Conservation (phyloP, 495 filamentous ascomycete genomes). For the Xylaria curta region DNA sequence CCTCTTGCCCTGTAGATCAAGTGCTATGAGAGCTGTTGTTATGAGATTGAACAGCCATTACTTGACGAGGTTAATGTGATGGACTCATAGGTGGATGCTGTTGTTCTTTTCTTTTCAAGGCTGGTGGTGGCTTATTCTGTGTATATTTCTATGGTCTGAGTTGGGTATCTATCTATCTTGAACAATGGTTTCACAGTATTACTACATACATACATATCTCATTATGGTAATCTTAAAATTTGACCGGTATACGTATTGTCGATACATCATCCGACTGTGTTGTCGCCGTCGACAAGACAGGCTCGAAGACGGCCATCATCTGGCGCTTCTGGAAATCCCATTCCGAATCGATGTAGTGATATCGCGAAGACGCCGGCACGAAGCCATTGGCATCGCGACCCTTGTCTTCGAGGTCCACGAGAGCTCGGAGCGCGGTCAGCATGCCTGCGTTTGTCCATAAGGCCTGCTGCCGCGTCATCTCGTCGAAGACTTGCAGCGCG, state of each 20-base stretch:
- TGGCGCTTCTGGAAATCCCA: conserved; percentile 32
- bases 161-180: background rate
- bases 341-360: conserved; percentile 30
- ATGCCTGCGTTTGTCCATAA: conserved; percentile 35
- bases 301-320: conserved; percentile 33
- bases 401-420: conserved; percentile 31
- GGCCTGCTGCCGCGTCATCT: conserved; percentile 30
- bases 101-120: background rate
- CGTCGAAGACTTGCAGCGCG: conserved; percentile 29
- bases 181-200: background rate
- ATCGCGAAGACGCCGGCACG: conserved; percentile 32
- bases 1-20: background rate
- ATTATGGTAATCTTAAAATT: background rate
- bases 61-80: background rate
- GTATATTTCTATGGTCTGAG: background rate
- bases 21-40: background rate
- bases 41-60: background rate
- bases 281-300: background rate
- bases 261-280: background rate
- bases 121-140: background rate
- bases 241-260: conserved; percentile 1
- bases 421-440: conserved; percentile 28
- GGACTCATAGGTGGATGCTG: background rate
- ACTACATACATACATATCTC: background rate
- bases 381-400: conserved; percentile 32